Conservation (phyloP, 2,329 filamentous ascomycete species). For the Metarhizium sp. region DNA sequence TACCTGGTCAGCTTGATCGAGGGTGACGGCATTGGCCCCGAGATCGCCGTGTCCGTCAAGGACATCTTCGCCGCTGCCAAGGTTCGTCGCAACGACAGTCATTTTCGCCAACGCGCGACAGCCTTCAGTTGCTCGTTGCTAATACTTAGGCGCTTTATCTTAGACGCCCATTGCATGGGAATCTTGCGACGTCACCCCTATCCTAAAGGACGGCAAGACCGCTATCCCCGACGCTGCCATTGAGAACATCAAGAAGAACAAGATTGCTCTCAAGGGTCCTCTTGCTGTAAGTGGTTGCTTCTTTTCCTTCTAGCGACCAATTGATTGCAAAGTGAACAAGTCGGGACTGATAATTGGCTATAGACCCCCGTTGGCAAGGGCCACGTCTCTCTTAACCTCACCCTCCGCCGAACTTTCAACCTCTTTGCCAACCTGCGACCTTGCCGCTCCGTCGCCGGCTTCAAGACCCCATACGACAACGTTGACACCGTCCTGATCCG, state of each 20-base stretch:
- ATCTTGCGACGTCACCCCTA: slow-evolving; percentile 89
- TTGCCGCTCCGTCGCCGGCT: slow-evolving; percentile 92
- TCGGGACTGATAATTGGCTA: slow-evolving; percentile 2
- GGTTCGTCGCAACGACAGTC: slow-evolving; percentile 37
- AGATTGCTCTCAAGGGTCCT: slow-evolving; percentile 95
- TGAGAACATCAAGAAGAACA: slow-evolving; percentile 87
- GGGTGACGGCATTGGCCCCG: slow-evolving; percentile 96
- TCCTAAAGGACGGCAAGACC: slow-evolving; percentile 89
- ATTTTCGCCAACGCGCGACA: background rate
- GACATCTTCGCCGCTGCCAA: slow-evolving; percentile 95
- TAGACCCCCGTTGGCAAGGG: slow-evolving; percentile 95
- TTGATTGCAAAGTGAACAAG: background rate
- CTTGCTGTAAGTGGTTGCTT: slow-evolving; percentile 60
- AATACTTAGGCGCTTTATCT: background rate
- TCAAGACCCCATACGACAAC: slow-evolving; percentile 96
- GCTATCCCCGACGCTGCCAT: slow-evolving; percentile 90
- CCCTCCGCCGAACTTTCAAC: slow-evolving; percentile 97
- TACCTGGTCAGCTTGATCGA: slow-evolving; percentile 96
- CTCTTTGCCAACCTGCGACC: slow-evolving; percentile 98
- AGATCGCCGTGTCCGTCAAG: slow-evolving; percentile 97
- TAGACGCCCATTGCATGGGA: slow-evolving; percentile 94
- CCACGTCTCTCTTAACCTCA: slow-evolving; percentile 97
- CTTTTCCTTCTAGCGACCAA: background rate
- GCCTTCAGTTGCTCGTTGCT: background rate
- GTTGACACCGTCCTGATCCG: slow-evolving; percentile 97